Base-by-base conservation (phyloP, 2,329 filamentous ascomycete species). In the Phyllosticta citribraziliensis region DNA sequence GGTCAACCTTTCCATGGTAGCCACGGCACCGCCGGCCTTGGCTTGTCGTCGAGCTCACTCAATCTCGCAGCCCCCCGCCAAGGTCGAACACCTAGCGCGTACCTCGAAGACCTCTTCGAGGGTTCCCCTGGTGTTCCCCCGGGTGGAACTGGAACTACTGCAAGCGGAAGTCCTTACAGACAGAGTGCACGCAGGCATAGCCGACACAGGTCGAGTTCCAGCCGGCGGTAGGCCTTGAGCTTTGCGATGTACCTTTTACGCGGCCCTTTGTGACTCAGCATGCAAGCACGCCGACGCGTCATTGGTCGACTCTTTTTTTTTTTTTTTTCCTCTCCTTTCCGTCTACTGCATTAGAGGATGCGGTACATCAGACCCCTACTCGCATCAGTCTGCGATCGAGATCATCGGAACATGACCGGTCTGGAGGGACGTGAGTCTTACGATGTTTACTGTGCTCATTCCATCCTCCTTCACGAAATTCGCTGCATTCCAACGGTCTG, bases 21-120 rank as follows among this genome's bases (percentile, higher is more conserved):
- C 35, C 60, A 52, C 24, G 57, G 61, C 52, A 53, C 51, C 17
- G 60, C 52, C 20, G 50, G 47, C n/a, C 50, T 35, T 17, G 67
- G 67, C 58, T 60, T 69, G 20, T 87, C 84, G 72, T 78, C 81
- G 52, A 91, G 86, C 70, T 87, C 85, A 4, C 70, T 92, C 64
- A 83, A 82, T 63, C 68, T 86, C 33, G 88, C 85, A 64, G 80
- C 83, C 61, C 81, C 87, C 12, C 69, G 66, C 2, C 80, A 84
- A 14, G 85, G 85, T 61, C 81, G 92, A 62, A 88, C 91, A 17
- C 93, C 93, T 0, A 96, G 90, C 72, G 89, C 91, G 19, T 96
- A 91, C 71, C 79, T 97, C 50, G 92, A 97, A 63, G 91, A 97
- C 72, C 75, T 97, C 56, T 87, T 97, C 64, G 90, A 91, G 69